Conservation (phyloP, 352 stramenopile species). For the Pythium vanterpoolii region DNA sequence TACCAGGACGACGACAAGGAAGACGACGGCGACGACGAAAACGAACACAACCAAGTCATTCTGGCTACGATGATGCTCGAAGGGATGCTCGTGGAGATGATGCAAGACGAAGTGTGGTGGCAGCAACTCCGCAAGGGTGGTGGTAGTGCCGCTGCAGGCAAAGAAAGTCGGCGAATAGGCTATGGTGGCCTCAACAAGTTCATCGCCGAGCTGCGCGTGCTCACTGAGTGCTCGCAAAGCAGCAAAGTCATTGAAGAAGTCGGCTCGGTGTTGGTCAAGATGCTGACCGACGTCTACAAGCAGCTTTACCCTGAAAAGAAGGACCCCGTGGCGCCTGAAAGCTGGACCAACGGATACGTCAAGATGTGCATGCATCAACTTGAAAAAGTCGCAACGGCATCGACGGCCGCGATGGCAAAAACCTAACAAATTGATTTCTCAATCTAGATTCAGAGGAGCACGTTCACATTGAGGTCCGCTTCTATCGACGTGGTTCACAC, state of each 20-base stretch:
- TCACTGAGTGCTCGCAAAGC: constrained; percentile 35
- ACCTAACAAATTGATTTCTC: neutral
- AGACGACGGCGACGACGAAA: constrained; percentile 13
- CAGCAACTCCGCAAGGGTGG: constrained; percentile 33
- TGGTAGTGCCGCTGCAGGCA: neutral
- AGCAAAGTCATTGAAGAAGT: constrained; percentile 35
- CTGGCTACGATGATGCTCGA: constrained; percentile 44
- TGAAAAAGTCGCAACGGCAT: constrained; percentile 15
- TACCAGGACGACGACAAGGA: constrained; percentile 19
- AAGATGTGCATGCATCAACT: constrained; percentile 31
- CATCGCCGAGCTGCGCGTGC: constrained; percentile 53
- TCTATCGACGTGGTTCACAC: neutral
- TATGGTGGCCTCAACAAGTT: constrained; percentile 68
- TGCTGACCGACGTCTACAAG: constrained; percentile 46
- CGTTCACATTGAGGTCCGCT: neutral
- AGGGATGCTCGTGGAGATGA: constrained; percentile 52
- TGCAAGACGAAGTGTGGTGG: constrained; percentile 62
- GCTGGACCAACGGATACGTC: constrained; percentile 35
- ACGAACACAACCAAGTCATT: constrained; percentile 26
- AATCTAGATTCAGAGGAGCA: constrained; percentile 3
- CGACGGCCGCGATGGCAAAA: neutral
- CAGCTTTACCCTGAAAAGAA: constrained; percentile 62
- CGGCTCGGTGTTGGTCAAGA: constrained; percentile 33
- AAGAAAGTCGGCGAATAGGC: constrained; percentile 42
- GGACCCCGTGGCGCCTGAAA: constrained; percentile 23